These are phyloP conservation scores for Brassica cretica DNA, from an alignment of 345 rosid species.

Conservation along the genomic window DNA sequence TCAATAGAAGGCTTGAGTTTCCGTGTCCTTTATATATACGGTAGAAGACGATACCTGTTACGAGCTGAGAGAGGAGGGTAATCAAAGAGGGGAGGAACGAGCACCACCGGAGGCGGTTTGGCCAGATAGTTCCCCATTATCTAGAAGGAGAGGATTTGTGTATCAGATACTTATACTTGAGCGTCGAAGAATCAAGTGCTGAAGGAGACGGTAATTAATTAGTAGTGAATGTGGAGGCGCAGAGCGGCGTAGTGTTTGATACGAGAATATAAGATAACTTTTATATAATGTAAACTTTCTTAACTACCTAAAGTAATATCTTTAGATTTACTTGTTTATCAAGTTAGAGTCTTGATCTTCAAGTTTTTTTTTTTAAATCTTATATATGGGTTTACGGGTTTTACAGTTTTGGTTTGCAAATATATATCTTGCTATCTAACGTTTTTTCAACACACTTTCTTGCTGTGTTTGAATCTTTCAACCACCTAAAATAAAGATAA, in stretches of 20 bases:
- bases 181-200: background rate
- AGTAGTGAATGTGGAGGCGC: background rate
- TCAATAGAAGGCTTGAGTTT: background rate
- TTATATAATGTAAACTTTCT: no score
- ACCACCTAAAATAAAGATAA: no score
- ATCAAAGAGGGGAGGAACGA: constrained; percentile 90
- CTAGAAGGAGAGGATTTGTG: background rate
- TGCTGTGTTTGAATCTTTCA: no score
- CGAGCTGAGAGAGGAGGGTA: constrained; percentile 93
- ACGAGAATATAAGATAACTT: background rate
- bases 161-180: background rate
- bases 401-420: no score
- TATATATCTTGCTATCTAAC: no score
- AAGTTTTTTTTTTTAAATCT: no score
- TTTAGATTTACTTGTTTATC: no score
- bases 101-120: constrained; percentile 81
- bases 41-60: constrained; percentile 50
- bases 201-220: background rate
- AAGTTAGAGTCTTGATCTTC: no score
- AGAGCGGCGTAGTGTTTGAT: background rate
- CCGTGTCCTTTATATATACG: background rate
- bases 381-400: no score
- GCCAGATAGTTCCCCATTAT: constrained; percentile 58
- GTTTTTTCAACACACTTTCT: no score
- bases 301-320: no score